Evolutionary conservation across 345 rosid genomes (phyloP).

Genomic region (Brassica carinata): DNA sequence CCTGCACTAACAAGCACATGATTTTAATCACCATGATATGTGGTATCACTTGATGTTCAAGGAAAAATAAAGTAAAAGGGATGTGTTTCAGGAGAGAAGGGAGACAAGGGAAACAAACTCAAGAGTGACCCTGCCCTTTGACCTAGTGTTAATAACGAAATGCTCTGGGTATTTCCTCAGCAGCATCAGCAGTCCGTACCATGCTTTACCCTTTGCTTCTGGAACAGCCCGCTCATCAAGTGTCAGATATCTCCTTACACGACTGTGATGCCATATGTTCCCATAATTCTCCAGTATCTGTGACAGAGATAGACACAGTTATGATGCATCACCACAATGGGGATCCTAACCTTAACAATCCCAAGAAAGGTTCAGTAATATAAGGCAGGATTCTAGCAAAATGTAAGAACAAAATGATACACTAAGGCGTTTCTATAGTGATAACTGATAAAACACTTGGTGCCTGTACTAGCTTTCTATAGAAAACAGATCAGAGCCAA

Average conservation of each 20-base stretch:
- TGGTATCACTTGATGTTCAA: neutral
- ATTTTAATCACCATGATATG: neutral
- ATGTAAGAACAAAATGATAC: neutral
- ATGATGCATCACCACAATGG: neutral
- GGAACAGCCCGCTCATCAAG: conserved; percentile 68
- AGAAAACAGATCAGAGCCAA: neutral
- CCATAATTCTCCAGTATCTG: conserved; percentile 74
- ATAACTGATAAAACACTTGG: neutral
- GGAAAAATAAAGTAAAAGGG: neutral
- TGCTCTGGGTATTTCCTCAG: conserved; percentile 87
- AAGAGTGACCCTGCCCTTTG: conserved; percentile 61
- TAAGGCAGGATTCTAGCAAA: neutral
- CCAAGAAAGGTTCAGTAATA: neutral
- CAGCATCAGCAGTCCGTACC: conserved; percentile 85
- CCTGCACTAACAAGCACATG: neutral
- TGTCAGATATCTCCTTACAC: conserved; percentile 77
- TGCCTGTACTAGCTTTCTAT: neutral
- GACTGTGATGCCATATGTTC: conserved; percentile 77
- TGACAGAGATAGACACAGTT: conserved; percentile 3
- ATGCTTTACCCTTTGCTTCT: conserved; percentile 75
- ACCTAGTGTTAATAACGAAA: conserved; percentile 83
- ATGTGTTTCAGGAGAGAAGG: conserved; percentile 48
- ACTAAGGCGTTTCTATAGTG: neutral
- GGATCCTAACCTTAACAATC: neutral
- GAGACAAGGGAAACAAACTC: conserved; percentile 93